Evolutionary conservation across 805 yeast species (phyloP).

Genomic region (Schwanniomyces occidentalis): DNA sequence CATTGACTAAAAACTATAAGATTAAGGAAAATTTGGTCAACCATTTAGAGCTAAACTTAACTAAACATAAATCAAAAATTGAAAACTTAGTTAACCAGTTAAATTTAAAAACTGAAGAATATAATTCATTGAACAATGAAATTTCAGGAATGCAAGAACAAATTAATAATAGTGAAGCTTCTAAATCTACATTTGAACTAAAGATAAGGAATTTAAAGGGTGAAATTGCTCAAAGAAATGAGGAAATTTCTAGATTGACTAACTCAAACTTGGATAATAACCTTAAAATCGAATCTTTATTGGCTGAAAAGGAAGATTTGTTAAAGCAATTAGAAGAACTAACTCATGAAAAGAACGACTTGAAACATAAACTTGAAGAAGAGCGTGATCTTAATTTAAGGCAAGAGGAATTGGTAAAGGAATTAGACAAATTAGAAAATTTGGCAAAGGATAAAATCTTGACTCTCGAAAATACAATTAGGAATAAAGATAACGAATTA

Average conservation of each 20-base stretch:
- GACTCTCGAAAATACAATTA: constrained; percentile 16
- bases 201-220: constrained; percentile 7
- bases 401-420: constrained; percentile 22
- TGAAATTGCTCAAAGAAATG: constrained; percentile 8
- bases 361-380: constrained; percentile 8
- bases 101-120: constrained; percentile 4
- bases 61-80: constrained; percentile 7
- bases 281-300: constrained; percentile 14
- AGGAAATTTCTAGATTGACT: constrained; percentile 9
- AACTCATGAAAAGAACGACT: constrained; percentile 10
- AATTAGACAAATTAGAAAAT: constrained; percentile 22
- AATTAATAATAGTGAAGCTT: constrained; percentile 1
- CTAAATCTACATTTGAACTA: not conserved
- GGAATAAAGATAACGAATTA: constrained; percentile 11
- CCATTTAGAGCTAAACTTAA: constrained; percentile 9
- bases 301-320: constrained; percentile 19
- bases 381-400: constrained; percentile 16
- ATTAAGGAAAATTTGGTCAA: constrained; percentile 12
- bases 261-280: constrained; percentile 12
- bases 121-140: constrained; percentile 5
- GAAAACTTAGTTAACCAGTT: constrained; percentile 6
- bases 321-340: constrained; percentile 6
- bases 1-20: constrained; percentile 22
- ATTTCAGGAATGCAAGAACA: constrained; percentile 4
- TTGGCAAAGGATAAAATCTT: constrained; percentile 22